Evolutionary conservation across 169 alveolate genomes (phyloP), one percentile per base, ranked within the genome.

Genomic region (Plasmodium cynomolgi): DNA sequence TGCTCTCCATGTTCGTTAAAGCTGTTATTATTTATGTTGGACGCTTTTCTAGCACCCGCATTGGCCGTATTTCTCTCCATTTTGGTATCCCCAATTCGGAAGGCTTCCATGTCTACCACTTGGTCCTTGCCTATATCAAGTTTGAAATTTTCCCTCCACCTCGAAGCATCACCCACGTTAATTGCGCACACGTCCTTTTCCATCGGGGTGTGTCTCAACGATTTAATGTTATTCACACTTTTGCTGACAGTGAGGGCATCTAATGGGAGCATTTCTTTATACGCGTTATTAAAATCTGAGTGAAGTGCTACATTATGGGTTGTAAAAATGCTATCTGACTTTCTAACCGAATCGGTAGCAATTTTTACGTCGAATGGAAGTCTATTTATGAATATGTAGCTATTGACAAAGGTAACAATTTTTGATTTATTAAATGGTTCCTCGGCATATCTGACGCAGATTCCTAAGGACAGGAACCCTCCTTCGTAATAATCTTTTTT

Each of bases 371-470:
- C 93, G 79, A 96, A 96, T 1, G 98, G 98, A 81, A 96, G 92
- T 44, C 94, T 95, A 9, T 96, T 96, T 26, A 96, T 95, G 81
- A 97, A 96, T n/a, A 96, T 96, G 84, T 94, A 97, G 20, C 97
- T 93, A 91, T 96, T 95, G n/a, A 96, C 95, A 54, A 97, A 92
- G 50, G 96, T 96, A 20, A 97, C 97, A 39, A 97, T 96, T 81
- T 96, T 97, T 26, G 97, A 93, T 72, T 95, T 93, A 81, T 95
- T 90, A 95, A 92, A 95, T 29, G 98, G 97, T 33, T 95, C 95
- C 44, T 96, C 97, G 37, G 97, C 97, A 82, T 95, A 96, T 72
- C 98, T 92, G 26, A 97, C 97, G 34, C 97, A 96, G 13, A 96
- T 91, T 1, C 98, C 98, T 75, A 96, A 84, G 20, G 96, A 92